phyloP scores from a whole-genome alignment of 306 rosid species.

The Neltuma alba region DNA sequence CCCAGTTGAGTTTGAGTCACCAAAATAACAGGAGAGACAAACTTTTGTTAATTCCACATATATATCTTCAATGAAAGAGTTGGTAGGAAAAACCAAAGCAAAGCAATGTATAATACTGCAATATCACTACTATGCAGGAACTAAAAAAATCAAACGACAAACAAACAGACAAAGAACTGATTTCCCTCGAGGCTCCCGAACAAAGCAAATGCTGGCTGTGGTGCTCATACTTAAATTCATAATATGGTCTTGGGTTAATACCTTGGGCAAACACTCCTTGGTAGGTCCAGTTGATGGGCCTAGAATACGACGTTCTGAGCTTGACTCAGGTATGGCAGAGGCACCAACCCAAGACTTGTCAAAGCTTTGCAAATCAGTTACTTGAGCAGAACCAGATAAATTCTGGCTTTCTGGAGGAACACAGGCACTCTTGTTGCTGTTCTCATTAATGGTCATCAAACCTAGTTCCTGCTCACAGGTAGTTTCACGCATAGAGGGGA shows the following conservation, averaged over 20 bases:
- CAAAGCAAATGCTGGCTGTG: slow-evolving; percentile 3
- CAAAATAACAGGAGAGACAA: slow-evolving; percentile 23
- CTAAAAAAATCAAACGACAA: slow-evolving; percentile 13
- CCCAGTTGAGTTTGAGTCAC: slow-evolving; percentile 6
- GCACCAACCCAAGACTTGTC: slow-evolving; percentile 58
- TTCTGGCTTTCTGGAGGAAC: slow-evolving; percentile 55
- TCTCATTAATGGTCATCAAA: slow-evolving; percentile 87
- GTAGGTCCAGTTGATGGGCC: slow-evolving; percentile 53
- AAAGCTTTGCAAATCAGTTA: slow-evolving; percentile 32
- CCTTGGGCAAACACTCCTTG: slow-evolving; percentile 69
- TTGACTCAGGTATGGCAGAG: slow-evolving; percentile 55
- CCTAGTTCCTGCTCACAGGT: slow-evolving; percentile 91
- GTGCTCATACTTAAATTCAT: slow-evolving; percentile 11
- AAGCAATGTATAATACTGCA: slow-evolving; percentile 11
- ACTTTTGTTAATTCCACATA: background rate
- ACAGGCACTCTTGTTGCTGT: slow-evolving; percentile 41
- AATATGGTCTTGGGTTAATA: slow-evolving; percentile 36
- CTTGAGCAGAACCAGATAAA: slow-evolving; percentile 49
- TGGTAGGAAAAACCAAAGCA: slow-evolving; percentile 14
- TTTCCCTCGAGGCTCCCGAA: slow-evolving; percentile 1
- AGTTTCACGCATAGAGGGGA: slow-evolving; percentile 63
- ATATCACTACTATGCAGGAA: background rate
- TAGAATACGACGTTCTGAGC: slow-evolving; percentile 43
- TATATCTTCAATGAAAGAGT: slow-evolving; percentile 17
- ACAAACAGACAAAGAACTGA: background rate